Conservation (phyloP, 257 asterid species). For the Capsicum chinense region DNA sequence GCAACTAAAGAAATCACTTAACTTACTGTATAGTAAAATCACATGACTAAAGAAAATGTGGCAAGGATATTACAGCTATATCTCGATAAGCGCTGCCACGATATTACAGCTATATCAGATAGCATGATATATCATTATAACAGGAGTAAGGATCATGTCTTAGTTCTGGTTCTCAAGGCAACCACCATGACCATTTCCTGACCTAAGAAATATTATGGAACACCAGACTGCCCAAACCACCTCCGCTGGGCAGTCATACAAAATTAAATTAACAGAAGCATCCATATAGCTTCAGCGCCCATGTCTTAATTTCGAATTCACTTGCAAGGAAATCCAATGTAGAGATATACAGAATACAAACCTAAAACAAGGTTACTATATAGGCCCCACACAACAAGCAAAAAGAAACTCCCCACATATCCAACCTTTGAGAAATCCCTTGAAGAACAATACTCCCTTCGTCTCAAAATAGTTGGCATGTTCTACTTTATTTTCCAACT, state of each 20-base stretch:
- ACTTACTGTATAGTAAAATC: neutral
- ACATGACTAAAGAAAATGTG: neutral
- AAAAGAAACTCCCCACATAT: neutral
- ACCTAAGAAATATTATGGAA: neutral
- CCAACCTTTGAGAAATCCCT: neutral
- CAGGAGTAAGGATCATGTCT: too few species aligned
- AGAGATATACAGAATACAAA: neutral
- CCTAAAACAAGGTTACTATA: neutral
- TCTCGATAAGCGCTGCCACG: neutral
- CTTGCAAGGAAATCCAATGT: neutral
- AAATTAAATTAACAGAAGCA: neutral
- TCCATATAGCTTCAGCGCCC: neutral
- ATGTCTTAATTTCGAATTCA: neutral
- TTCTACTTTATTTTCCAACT: too few species aligned
- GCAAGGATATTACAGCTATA: neutral
- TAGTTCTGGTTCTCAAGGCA: neutral
- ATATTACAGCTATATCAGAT: neutral
- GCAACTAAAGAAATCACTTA: slow-evolving; percentile 2
- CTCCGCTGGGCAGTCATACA: too few species aligned
- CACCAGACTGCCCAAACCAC: too few species aligned
- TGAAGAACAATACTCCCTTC: neutral
- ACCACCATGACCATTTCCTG: neutral
- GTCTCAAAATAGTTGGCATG: too few species aligned
- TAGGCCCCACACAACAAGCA: neutral
- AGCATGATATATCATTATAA: too few species aligned